Base-by-base conservation (phyloP, 768 basidiomycete genomes). In the Tulasnella calospora region DNA sequence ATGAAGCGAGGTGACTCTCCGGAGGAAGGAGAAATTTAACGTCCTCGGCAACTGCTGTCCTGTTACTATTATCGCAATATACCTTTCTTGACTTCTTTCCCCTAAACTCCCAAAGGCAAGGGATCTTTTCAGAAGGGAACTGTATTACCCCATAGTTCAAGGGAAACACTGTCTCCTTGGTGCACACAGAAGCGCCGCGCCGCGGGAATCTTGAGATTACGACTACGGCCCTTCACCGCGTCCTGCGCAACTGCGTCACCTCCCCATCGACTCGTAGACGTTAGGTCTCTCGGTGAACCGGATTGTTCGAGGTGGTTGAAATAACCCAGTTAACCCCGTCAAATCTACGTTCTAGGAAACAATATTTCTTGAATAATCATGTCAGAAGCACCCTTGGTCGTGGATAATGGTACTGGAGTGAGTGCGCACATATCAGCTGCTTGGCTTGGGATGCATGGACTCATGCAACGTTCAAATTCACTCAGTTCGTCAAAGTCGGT, bases 321-420 rank as follows among this genome's bases (percentile, higher is more conserved):
- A 13, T 21, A 33, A 30, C 33, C 8, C 33, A 3, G 12, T 67
- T 12, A 67, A 30, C 33, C 27, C 33, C 17, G 27, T 67, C 12
- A n/a, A 67, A 27, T 67, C 30, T 67, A 33, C 30, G 27, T 27
- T 30, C 12, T 33, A 67, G 27, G 27, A 67, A 5, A 67, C 61
- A 33, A 3, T 17, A 10, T 3, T 67, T 2, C 2, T 67, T 30
- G 30, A 33, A 13, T 33, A 67, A 67, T 30, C 61, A 76, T 76
- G 75, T 2, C 78, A 51, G 72, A 71, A 27, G 41, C 84, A 38
- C 91, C 92, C 40, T 85, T 95, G 79, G 93, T 95, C 38, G 93
- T 95, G 78, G 94, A 95, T 81, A 95, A 95, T 80, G 94, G 94
- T 82, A 95, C 94, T 40, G 94, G 94, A 75, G 94, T 94, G 85